Base-by-base conservation (phyloP, 352 stramenopile genomes). In the Phytophthora europaea region DNA sequence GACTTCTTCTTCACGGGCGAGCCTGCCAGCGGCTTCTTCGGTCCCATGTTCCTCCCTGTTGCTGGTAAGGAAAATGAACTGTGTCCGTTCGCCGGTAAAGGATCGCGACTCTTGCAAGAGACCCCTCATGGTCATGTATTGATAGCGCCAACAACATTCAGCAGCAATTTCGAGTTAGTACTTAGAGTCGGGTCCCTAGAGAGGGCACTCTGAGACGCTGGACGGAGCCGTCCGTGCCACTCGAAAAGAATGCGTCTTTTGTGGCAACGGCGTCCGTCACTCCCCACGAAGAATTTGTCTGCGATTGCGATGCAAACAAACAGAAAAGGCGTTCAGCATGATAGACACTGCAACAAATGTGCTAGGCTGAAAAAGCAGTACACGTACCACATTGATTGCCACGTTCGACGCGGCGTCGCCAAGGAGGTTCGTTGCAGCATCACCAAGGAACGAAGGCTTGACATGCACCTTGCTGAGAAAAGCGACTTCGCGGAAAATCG, bases 241-340 rank as follows among this genome's bases (percentile, higher is more conserved):
- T 94, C 23, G 89, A 93, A 68, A 93, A 97, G 74, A 95, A 97
- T 43, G 88, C 90, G 8, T 92, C 81, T 54, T 92, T 82, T 2
- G 86, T 95, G 2, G 89, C 90, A 18, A 95, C 73, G 0, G 90
- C 87, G 70, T 97, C 88, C 0, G 88, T 95, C 62, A 97, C 88
- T 5, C 90, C 90, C 82, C 89, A 94, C 22, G 87, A 95, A 10
- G 84, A 92, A 43, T 88, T 94, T 13, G 90, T 95, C 89, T 94
- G 48, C 10, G 28, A 52, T 53, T 26, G n/a, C 43, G 48, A 48
- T 22, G 40, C 40, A 28, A 26, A 20, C 40, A 48, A 20, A 4
- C 26, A 72, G 15, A 28, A 16, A 62, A 48, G 48, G 20, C 31
- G 60, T 12, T 65, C 6, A 70, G 34, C 6, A 53, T 26, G 9